Evolutionary conservation across 805 yeast species (phyloP).

Genomic region (Candida maltosa): DNA sequence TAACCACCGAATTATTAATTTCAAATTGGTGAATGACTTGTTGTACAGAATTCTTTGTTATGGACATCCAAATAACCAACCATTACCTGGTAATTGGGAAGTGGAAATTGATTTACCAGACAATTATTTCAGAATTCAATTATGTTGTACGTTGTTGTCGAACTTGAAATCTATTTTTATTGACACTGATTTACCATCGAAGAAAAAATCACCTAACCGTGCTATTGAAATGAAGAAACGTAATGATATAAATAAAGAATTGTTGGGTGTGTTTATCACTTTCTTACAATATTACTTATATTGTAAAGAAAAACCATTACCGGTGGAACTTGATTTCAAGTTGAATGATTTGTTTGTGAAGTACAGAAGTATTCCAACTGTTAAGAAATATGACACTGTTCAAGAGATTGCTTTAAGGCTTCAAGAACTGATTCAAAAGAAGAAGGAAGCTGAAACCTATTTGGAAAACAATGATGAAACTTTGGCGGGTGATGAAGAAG

Average conservation of each 20-base stretch:
- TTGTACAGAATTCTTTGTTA: slow-evolving; percentile 55
- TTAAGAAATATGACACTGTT: slow-evolving; percentile 32
- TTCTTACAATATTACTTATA: slow-evolving; percentile 71
- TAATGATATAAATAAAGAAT: slow-evolving; percentile 10
- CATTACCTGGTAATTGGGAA: slow-evolving; percentile 46
- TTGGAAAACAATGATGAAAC: slow-evolving; percentile 14
- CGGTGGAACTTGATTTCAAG: slow-evolving; percentile 57
- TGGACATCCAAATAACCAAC: slow-evolving; percentile 61
- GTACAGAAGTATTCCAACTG: slow-evolving; percentile 22
- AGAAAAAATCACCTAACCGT: slow-evolving; percentile 3
- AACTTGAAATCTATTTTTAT: slow-evolving; percentile 11
- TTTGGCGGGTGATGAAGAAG: slow-evolving; percentile 13
- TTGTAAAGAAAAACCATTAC: slow-evolving; percentile 60
- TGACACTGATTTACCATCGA: slow-evolving; percentile 6
- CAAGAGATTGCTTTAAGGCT: slow-evolving; percentile 44
- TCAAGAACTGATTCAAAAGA: slow-evolving; percentile 19
- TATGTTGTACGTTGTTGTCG: slow-evolving; percentile 34
- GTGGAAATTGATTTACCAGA: slow-evolving; percentile 57
- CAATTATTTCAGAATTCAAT: slow-evolving; percentile 68
- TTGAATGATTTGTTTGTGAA: slow-evolving; percentile 42
- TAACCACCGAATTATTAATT: slow-evolving; percentile 44
- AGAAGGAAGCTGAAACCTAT: slow-evolving; percentile 8
- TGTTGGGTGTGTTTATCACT: slow-evolving; percentile 37
- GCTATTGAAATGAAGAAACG: slow-evolving; percentile 5
- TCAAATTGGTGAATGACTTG: slow-evolving; percentile 46